A percentile compares a stretch with the other conserved stretches of the same genome.
phyloP scores from a whole-genome alignment of 306 rosid species.

The Castanea sativa region DNA sequence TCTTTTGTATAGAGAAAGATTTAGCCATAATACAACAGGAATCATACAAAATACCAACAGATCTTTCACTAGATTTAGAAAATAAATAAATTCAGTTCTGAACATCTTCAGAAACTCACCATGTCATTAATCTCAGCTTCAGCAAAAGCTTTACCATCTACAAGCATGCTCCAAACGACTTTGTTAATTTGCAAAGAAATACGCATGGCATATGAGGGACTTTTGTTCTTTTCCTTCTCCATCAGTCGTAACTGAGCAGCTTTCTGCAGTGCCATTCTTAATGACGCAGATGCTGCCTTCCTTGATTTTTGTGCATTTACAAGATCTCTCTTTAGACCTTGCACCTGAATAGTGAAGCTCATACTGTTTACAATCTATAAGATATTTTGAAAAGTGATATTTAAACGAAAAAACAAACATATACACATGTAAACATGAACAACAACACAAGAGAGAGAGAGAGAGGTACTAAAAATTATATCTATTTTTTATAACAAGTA shows the following conservation, averaged over 20 bases:
- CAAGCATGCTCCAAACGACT: conserved; percentile 98
- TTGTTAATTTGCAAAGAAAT: conserved; percentile 85
- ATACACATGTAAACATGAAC: background rate
- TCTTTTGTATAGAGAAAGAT: background rate
- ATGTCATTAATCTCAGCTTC: conserved; percentile 95
- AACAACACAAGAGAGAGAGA: background rate
- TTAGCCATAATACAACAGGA: background rate
- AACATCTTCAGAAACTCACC: conserved; percentile 54
- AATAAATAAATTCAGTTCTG: conserved; percentile 3
- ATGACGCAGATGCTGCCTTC: conserved; percentile 80
- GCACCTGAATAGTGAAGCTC: conserved; percentile 60
- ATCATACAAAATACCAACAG: background rate
- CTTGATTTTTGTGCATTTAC: conserved; percentile 71
- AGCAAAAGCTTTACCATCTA: conserved; percentile 97
- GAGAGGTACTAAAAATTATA: background rate
- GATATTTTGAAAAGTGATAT: background rate
- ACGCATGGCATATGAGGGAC: conserved; percentile 98
- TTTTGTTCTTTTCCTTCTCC: conserved; percentile 96
- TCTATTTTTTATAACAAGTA: background rate
- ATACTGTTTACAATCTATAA: conserved; percentile 9
- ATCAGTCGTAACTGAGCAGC: conserved; percentile 85
- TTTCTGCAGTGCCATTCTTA: conserved; percentile 80
- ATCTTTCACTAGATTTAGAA: conserved; percentile 10
- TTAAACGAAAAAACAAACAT: background rate
- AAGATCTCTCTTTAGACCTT: conserved; percentile 86